phyloP scores from a whole-genome alignment of 768 basidiomycete species.

The Amyloporia xantha region DNA sequence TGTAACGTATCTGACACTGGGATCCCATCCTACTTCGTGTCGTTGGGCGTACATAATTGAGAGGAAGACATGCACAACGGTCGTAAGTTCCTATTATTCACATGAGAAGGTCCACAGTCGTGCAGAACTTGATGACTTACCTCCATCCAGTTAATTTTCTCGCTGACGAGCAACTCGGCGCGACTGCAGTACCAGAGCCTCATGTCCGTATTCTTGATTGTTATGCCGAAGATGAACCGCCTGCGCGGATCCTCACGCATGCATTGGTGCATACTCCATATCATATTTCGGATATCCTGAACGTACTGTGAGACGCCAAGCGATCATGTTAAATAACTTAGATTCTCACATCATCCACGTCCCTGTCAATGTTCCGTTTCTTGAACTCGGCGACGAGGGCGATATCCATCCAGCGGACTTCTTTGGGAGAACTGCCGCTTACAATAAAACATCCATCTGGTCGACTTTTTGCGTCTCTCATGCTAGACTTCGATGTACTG shows the following conservation, averaged over 20 bases:
- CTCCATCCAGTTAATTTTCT: conserved; percentile 13
- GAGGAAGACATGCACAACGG: background rate
- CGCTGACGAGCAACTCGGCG: conserved; percentile 13
- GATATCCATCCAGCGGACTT: background rate
- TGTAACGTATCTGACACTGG: background rate
- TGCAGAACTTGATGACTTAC: conserved; percentile 1
- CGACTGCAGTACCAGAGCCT: conserved; percentile 27
- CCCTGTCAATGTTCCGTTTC: background rate
- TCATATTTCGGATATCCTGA: conserved; percentile 15
- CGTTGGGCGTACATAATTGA: background rate
- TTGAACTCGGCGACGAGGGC: background rate
- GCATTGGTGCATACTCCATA: conserved; percentile 22
- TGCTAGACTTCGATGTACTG: background rate
- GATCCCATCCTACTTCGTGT: background rate
- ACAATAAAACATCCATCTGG: background rate
- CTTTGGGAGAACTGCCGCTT: background rate
- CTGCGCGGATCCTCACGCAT: conserved; percentile 24
- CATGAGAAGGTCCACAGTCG: background rate
- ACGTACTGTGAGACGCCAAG: background rate
- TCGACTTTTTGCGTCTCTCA: background rate
- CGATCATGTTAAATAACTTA: background rate
- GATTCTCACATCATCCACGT: background rate
- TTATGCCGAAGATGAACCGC: conserved; percentile 23
- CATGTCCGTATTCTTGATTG: conserved; percentile 18
- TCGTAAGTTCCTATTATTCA: background rate